Percentiles rank a stretch among this genome's conserved stretches.
These are phyloP conservation scores for Cucurbitaria berberidis DNA, from an alignment of 2,329 filamentous ascomycete species.

Conservation along the genomic window DNA sequence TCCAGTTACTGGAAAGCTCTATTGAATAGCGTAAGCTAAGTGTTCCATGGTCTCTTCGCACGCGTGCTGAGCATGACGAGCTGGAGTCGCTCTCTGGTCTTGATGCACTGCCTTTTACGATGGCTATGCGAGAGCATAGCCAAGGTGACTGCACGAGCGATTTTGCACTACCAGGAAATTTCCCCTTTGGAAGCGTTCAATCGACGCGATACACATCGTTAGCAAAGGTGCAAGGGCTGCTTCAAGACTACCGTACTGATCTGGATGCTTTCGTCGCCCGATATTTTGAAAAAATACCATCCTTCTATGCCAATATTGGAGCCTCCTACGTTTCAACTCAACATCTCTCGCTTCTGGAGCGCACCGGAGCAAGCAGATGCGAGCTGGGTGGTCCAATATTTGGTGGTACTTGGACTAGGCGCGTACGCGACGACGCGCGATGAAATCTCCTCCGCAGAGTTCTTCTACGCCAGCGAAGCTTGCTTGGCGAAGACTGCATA, in stretches of 20 bases:
- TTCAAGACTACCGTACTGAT: constrained; percentile 7
- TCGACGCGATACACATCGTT: constrained; percentile 20
- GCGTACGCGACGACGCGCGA: constrained; percentile 13
- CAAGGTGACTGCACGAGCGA: constrained; percentile 21
- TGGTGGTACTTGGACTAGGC: constrained; percentile 28
- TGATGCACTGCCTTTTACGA: constrained; percentile 9
- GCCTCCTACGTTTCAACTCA: constrained; percentile 4
- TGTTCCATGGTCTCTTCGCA: neutral
- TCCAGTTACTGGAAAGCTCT: constrained; percentile 24
- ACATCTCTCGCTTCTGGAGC: constrained; percentile 14
- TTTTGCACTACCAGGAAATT: constrained; percentile 27
- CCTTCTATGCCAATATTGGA: constrained; percentile 18
- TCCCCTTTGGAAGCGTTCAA: constrained; percentile 23
- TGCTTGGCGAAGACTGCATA: constrained; percentile 28
- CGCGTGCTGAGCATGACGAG: constrained; percentile 5
- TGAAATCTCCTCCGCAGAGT: constrained; percentile 8
- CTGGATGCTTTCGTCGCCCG: constrained; percentile 8
- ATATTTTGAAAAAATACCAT: constrained; percentile 22
- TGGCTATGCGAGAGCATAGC: constrained; percentile 20
- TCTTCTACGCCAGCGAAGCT: constrained; percentile 29
- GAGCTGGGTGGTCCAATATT: constrained; percentile 24
- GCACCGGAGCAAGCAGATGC: constrained; percentile 8
- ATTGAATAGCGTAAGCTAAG: constrained; percentile 13
- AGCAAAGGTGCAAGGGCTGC: constrained; percentile 9
- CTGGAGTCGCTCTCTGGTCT: constrained; percentile 19